Conservation (phyloP, 371 early-diverging fungal species). For the Saksenaea vasiformis region DNA sequence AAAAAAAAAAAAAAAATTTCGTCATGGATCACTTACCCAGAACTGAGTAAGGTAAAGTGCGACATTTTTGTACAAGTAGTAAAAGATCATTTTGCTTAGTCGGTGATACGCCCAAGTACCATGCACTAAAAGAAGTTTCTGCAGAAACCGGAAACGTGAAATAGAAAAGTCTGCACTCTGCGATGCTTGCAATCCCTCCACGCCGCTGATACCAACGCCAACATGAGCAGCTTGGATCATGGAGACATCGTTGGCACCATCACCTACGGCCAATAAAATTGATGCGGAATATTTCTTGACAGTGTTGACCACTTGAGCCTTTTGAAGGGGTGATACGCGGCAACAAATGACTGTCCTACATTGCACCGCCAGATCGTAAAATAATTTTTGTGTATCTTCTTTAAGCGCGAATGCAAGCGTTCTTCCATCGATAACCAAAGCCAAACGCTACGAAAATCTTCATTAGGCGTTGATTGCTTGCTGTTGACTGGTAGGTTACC, state of each 20-base stretch:
- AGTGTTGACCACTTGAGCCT: slow-evolving; percentile 85
- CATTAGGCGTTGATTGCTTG: slow-evolving; percentile 25
- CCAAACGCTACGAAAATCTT: slow-evolving; percentile 19
- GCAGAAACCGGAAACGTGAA: slow-evolving; percentile 78
- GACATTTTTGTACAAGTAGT: slow-evolving; percentile 86
- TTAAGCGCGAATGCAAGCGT: slow-evolving; percentile 82
- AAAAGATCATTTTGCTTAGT: slow-evolving; percentile 73
- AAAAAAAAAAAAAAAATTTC: no score
- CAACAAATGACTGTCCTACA: slow-evolving; percentile 88
- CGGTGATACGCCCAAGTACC: slow-evolving; percentile 83
- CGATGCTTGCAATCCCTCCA: slow-evolving; percentile 80
- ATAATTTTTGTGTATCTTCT: slow-evolving; percentile 17
- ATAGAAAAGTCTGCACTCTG: slow-evolving; percentile 87
- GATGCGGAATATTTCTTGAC: slow-evolving; percentile 68
- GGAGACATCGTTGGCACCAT: slow-evolving; percentile 98
- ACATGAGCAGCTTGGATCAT: slow-evolving; percentile 96
- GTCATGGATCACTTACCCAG: slow-evolving; percentile 49
- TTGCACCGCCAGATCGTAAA: slow-evolving; percentile 47
- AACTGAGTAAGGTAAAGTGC: slow-evolving; percentile 74
- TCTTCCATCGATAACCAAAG: slow-evolving; percentile 90
- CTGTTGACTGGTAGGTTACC: neutral
- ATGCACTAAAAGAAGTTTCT: slow-evolving; percentile 75
- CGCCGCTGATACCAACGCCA: slow-evolving; percentile 88
- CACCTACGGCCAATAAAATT: slow-evolving; percentile 95
- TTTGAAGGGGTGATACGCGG: slow-evolving; percentile 94